Conservation (phyloP, 345 rosid genomes). For the Punica granatum region DNA sequence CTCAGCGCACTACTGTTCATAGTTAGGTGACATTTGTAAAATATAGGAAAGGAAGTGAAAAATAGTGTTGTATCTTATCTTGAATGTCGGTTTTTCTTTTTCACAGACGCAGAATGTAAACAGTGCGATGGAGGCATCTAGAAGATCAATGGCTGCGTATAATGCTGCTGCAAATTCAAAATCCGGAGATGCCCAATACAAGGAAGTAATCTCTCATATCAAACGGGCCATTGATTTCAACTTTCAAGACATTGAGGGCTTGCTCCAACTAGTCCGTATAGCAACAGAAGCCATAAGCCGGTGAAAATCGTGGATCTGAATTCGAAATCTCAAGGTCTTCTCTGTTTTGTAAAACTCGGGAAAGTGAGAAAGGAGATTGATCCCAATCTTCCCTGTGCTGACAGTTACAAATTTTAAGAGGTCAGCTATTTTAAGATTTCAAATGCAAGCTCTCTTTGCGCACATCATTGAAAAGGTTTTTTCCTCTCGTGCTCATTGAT, state of each 20-base stretch:
- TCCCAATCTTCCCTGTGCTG: neutral
- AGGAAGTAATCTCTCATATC: slow-evolving; percentile 55
- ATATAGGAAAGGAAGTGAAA: neutral
- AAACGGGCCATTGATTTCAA: slow-evolving; percentile 87
- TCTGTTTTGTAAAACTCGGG: neutral
- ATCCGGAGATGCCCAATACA: slow-evolving; percentile 40
- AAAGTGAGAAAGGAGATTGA: neutral
- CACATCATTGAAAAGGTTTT: neutral
- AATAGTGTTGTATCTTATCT: neutral
- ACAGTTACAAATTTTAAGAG: neutral
- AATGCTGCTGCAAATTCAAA: slow-evolving; percentile 48
- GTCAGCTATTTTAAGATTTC: neutral
- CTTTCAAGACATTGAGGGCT: slow-evolving; percentile 86
- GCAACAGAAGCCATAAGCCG: slow-evolving; percentile 75
- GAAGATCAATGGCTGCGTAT: slow-evolving; percentile 65
- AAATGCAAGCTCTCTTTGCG: neutral
- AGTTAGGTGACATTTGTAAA: neutral
- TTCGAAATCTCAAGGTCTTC: slow-evolving; percentile 3
- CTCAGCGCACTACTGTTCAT: too few species aligned
- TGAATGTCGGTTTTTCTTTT: neutral
- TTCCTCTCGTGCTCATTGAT: neutral
- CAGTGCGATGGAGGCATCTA: slow-evolving; percentile 95
- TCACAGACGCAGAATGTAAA: slow-evolving; percentile 73
- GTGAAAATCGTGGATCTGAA: slow-evolving; percentile 11
- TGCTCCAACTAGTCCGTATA: slow-evolving; percentile 66